Evolutionary conservation across 139 green algal species (phyloP).

Genomic region (Chlamydomonas sp.): DNA sequence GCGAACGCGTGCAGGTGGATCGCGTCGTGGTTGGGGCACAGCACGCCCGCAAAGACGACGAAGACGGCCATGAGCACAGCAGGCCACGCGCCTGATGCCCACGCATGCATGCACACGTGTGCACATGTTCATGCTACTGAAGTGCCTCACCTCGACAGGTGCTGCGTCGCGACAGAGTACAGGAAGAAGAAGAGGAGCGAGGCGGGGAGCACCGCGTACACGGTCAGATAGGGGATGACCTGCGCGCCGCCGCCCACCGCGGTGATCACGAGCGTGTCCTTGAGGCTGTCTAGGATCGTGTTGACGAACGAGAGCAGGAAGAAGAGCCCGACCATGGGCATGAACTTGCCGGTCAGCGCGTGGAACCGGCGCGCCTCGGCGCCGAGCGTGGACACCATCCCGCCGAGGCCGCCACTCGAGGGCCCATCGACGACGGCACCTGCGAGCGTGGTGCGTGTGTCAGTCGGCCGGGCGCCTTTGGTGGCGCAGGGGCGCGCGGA

Average conservation of each 20-base stretch:
- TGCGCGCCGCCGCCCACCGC: slow-evolving; percentile 45
- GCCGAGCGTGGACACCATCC: too few relatives aligned
- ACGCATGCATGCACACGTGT: too few relatives aligned
- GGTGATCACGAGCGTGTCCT: slow-evolving; percentile 90
- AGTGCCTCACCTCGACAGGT: slow-evolving; percentile 32
- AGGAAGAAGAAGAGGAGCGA: slow-evolving; percentile 75
- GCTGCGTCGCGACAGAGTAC: slow-evolving; percentile 59
- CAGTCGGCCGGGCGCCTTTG: too few relatives aligned
- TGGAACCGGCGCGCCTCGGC: background rate
- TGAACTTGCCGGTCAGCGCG: slow-evolving; percentile 32
- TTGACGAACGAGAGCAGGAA: slow-evolving; percentile 84
- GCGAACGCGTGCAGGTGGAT: slow-evolving; percentile 55
- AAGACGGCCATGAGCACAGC: slow-evolving; percentile 80
- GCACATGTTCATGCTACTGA: too few relatives aligned
- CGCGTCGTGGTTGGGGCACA: slow-evolving; percentile 71
- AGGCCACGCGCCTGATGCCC: too few relatives aligned
- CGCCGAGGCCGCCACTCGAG: too few relatives aligned
- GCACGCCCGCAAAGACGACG: slow-evolving; percentile 60
- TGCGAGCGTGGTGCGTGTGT: too few relatives aligned
- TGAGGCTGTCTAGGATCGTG: slow-evolving; percentile 87
- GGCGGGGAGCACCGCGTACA: slow-evolving; percentile 82
- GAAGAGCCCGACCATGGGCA: slow-evolving; percentile 84
- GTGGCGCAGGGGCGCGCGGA: too few relatives aligned
- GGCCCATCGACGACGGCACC: too few relatives aligned
- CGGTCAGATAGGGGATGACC: slow-evolving; percentile 30